A percentile compares a stretch with the other conserved stretches of the same genome.
Conservation (phyloP, 495 filamentous ascomycete species). For the Chaetomium fimeti region DNA sequence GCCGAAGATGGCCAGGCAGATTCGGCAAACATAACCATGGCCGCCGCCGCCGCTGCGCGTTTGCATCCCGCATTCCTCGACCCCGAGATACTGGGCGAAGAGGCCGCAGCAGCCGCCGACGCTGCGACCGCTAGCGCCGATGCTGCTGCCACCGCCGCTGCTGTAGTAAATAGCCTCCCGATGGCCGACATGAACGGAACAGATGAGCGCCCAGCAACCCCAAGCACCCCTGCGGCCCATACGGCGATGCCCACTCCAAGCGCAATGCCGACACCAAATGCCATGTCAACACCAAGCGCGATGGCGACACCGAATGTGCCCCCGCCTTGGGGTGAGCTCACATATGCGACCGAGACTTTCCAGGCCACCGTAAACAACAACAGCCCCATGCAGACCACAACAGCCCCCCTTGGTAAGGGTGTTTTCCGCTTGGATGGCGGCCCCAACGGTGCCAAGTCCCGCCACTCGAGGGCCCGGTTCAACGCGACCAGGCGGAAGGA, state of each 20-base stretch:
- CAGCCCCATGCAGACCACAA: constrained; percentile 24
- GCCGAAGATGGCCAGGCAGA: constrained; percentile 33
- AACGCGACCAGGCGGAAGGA: constrained; percentile 66
- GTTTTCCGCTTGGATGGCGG: constrained; percentile 44
- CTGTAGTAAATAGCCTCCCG: constrained; percentile 22
- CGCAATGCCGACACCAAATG: constrained; percentile 6
- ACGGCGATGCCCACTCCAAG: constrained; percentile 13
- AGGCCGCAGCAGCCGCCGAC: constrained; percentile 34
- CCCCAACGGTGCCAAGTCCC: constrained; percentile 37
- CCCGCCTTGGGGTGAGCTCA: constrained; percentile 48
- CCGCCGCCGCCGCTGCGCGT: constrained; percentile 50
- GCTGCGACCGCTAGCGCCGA: constrained; percentile 30
- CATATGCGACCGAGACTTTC: constrained; percentile 42
- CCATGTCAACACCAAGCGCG: constrained; percentile 1
- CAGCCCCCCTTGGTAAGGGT: constrained; percentile 34
- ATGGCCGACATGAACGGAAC: constrained; percentile 21
- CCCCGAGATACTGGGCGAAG: constrained; percentile 46
- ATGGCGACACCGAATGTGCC: constrained; percentile 24
- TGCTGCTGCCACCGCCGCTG: constrained; percentile 23
- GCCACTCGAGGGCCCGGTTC: constrained; percentile 63
- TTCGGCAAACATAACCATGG: constrained; percentile 42
- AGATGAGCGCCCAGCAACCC: constrained; percentile 13
- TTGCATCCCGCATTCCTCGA: constrained; percentile 50
- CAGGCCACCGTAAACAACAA: constrained; percentile 22
- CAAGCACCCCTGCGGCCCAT: constrained; percentile 13